Evolutionary conservation across 73 alveolate species (phyloP).

Genomic region (Symbiodinium natans): DNA sequence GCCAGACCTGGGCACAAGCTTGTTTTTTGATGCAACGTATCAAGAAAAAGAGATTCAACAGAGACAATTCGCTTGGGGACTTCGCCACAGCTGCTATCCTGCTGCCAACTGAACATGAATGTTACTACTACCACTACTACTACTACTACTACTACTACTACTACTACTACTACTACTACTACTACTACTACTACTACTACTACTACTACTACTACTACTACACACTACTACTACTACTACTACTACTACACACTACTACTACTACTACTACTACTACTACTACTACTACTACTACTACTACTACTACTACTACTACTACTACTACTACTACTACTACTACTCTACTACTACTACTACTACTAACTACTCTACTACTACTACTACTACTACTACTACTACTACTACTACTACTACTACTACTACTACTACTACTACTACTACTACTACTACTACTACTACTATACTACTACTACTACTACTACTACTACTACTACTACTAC

Average conservation of each 20-base stretch:
- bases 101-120: too few relatives aligned
- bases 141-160: not conserved
- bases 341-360: not conserved
- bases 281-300: not conserved
- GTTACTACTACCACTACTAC: not conserved
- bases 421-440: not conserved
- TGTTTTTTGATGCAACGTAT: too few relatives aligned
- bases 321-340: not conserved
- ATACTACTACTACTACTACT: not conserved
- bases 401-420: not conserved
- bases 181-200: not conserved
- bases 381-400: not conserved
- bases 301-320: not conserved
- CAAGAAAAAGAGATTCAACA: too few relatives aligned
- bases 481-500: not conserved
- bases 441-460: not conserved
- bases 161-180: not conserved
- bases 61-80: too few relatives aligned
- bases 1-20: slow-evolving; percentile 70
- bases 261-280: too few relatives aligned
- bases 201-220: not conserved
- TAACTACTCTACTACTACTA: not conserved
- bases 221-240: not conserved
- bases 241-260: not conserved
- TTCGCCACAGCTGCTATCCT: too few relatives aligned